These are phyloP conservation scores for Sinapis alba DNA, from an alignment of 441 rosid species.

Conservation along the genomic window DNA sequence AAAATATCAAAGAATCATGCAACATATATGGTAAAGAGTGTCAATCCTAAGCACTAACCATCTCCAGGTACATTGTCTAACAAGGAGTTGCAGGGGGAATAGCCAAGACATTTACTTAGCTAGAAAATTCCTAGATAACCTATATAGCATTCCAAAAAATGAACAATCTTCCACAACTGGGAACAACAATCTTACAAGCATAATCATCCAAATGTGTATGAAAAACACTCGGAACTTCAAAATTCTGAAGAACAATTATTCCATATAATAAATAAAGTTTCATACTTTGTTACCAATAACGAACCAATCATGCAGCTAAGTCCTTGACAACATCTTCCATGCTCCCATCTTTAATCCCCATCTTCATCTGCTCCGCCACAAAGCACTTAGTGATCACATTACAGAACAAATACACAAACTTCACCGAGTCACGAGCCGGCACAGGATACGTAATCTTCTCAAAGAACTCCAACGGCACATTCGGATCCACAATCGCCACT, in stretches of 20 bases:
- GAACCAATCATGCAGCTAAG: constrained; percentile 10
- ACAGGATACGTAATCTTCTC: constrained; percentile 86
- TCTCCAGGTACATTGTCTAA: not conserved
- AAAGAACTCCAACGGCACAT: constrained; percentile 76
- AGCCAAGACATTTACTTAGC: not conserved
- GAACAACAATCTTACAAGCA: not conserved
- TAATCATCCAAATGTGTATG: not conserved
- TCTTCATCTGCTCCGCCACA: constrained; percentile 73
- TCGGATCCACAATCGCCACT: constrained; percentile 88
- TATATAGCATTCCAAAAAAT: not conserved
- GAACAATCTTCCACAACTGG: not conserved
- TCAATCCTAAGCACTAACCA: not conserved
- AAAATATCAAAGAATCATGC: not conserved
- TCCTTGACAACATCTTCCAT: constrained; percentile 21
- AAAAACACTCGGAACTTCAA: not conserved
- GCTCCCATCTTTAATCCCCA: constrained; percentile 39
- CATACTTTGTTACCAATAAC: constrained; percentile 12
- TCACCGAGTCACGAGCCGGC: constrained; percentile 90
- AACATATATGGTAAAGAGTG: not conserved
- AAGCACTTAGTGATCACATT: constrained; percentile 91
- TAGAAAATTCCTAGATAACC: not conserved
- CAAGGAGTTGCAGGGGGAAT: not conserved
- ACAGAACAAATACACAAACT: constrained; percentile 94
- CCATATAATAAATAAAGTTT: not conserved
- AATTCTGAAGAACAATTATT: constrained; percentile 24